Evolutionary conservation across 495 filamentous ascomycete genomes (phyloP).

Genomic region (Penicillium malachiteum): DNA sequence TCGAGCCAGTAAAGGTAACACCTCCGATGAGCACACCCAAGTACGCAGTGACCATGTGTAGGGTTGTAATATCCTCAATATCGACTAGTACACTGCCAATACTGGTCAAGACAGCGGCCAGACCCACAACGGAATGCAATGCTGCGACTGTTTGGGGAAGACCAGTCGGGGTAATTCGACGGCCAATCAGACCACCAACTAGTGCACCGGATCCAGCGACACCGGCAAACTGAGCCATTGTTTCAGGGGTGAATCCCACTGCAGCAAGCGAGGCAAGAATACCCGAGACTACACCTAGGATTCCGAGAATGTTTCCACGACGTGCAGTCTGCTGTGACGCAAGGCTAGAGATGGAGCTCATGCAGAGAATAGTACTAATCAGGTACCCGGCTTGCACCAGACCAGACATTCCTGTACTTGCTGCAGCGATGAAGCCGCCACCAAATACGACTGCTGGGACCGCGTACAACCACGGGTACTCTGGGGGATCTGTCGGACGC

Average conservation of each 20-base stretch:
- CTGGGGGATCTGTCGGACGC: conserved; percentile 73
- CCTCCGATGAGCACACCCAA: conserved; percentile 77
- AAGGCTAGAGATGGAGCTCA: conserved; percentile 67
- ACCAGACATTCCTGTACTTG: conserved; percentile 72
- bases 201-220: conserved; percentile 69
- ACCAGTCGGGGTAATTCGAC: conserved; percentile 76
- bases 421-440: conserved; percentile 72
- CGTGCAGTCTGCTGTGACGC: conserved; percentile 75
- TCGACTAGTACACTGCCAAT: conserved; percentile 76
- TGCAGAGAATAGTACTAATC: conserved; percentile 74
- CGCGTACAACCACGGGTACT: conserved; percentile 81
- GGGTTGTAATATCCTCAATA: conserved; percentile 60
- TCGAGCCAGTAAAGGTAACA: conserved; percentile 79
- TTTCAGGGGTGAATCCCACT: conserved; percentile 72
- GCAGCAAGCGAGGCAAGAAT: conserved; percentile 74
- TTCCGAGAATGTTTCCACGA: conserved; percentile 76
- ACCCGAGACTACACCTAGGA: conserved; percentile 73
- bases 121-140: conserved; percentile 77
- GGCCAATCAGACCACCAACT: conserved; percentile 67
- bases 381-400: conserved; percentile 80
- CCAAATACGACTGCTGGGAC: conserved; percentile 71
- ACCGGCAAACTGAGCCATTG: conserved; percentile 66
- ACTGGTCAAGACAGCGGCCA: conserved; percentile 78
- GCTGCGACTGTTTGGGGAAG: conserved; percentile 81
- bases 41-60: conserved; percentile 78